Percentiles rank a stretch among this genome's conserved stretches.
phyloP scores from a whole-genome alignment of 192 early-diverging fungal species.

The Entomortierella chlamydospora region DNA sequence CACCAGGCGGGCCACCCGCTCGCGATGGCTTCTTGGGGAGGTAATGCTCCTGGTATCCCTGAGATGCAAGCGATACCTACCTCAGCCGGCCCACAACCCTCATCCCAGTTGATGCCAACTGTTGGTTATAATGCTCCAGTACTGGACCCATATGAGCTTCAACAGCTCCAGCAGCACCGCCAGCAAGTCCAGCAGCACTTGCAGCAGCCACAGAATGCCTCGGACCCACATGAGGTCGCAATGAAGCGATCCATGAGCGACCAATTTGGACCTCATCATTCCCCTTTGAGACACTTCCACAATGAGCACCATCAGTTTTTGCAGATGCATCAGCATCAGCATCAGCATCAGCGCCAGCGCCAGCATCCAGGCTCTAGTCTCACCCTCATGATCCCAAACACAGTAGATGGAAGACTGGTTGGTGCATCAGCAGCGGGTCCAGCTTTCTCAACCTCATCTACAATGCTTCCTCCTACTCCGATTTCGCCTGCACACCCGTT shows the following conservation, averaged over 20 bases:
- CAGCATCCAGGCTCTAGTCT: slow-evolving; percentile 4
- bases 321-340: slow-evolving; percentile 5
- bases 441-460: neutral
- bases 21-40: neutral
- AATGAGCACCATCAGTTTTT: slow-evolving; percentile 8
- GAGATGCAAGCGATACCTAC: slow-evolving; percentile 1
- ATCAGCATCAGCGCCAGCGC: slow-evolving; percentile 8
- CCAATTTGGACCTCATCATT: neutral
- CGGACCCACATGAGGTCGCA: slow-evolving; percentile 5
- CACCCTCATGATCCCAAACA: slow-evolving; percentile 11
- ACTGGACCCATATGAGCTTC: slow-evolving; percentile 2
- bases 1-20: neutral
- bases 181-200: slow-evolving; percentile 19
- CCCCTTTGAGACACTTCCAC: slow-evolving; percentile 2
- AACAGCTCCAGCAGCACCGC: slow-evolving; percentile 17
- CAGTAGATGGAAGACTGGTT: neutral
- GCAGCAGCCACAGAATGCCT: slow-evolving; percentile 1
- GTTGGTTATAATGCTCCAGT: neutral
- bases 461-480: neutral
- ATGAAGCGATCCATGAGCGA: slow-evolving; percentile 20
- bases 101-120: neutral
- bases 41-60: neutral
- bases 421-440: neutral
- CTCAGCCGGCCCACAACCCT: neutral
- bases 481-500: neutral